These are phyloP conservation scores for Warburgia ugandensis DNA, from an alignment of 164 flowering plant species.

Conservation along the genomic window DNA sequence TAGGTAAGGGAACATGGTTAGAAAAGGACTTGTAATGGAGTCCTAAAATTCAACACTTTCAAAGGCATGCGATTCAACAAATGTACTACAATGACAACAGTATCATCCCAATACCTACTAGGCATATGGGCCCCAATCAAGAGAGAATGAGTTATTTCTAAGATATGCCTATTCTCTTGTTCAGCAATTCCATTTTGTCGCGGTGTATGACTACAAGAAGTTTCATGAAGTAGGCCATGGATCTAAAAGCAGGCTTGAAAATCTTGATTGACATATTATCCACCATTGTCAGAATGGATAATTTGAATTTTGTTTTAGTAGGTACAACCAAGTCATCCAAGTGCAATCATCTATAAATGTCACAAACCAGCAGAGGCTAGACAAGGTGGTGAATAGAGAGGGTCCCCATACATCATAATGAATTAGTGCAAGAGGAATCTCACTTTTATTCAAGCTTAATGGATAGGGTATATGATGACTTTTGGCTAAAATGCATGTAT, in stretches of 20 bases:
- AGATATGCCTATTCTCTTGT: slow-evolving; percentile 4
- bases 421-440: no score
- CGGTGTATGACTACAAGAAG: slow-evolving; percentile 2
- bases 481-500: background rate
- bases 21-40: no score
- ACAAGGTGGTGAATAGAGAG: background rate
- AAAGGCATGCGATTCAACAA: no score
- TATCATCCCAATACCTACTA: background rate
- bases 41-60: no score
- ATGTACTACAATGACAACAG: no score
- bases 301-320: background rate
- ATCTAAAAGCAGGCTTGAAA: background rate
- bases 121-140: slow-evolving; percentile 3
- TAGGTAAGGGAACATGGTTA: no score
- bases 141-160: background rate
- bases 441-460: no score
- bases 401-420: no score
- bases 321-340: background rate
- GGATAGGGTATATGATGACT: no score
- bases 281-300: background rate
- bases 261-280: no score
- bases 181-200: slow-evolving; percentile 1
- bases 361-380: no score
- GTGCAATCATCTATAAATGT: no score
- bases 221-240: slow-evolving; percentile 4